These are phyloP conservation scores for Erucastrum elatum DNA, from an alignment of 345 rosid genomes.

Conservation along the genomic window DNA sequence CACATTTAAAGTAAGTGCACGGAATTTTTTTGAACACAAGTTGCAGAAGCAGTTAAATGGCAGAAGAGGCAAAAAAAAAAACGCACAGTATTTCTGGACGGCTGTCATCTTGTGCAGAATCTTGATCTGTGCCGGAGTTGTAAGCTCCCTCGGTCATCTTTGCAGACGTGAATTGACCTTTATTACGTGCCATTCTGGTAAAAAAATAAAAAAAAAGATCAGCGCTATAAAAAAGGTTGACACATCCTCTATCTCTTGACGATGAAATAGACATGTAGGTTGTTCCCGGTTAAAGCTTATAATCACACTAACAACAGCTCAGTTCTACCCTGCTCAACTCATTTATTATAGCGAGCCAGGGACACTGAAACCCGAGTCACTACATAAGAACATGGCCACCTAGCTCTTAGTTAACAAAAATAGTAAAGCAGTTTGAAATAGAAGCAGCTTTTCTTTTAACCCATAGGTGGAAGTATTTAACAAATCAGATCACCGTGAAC, in stretches of 20 bases:
- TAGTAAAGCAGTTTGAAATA: too few relatives aligned
- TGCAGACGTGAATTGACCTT: constrained; percentile 92
- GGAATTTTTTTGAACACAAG: not conserved
- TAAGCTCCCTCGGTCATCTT: constrained; percentile 63
- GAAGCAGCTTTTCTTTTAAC: not conserved
- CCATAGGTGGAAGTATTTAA: not conserved
- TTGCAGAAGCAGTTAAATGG: constrained; percentile 11
- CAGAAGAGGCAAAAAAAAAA: constrained; percentile 24
- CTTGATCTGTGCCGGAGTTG: constrained; percentile 60
- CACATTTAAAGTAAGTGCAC: constrained; percentile 7
- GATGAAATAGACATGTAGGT: not conserved
- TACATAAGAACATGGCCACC: not conserved
- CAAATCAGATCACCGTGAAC: not conserved
- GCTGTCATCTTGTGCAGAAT: constrained; percentile 70
- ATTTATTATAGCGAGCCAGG: not conserved
- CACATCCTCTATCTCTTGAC: not conserved
- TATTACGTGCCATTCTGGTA: constrained; percentile 91
- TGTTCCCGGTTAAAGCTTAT: not conserved
- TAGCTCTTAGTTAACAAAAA: too few relatives aligned
- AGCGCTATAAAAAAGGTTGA: not conserved
- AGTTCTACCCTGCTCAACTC: constrained; percentile 10
- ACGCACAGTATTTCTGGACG: constrained; percentile 73
- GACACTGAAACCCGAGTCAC: not conserved
- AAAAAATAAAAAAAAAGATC: not conserved
- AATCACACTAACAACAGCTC: not conserved